Evolutionary conservation across 2,329 filamentous ascomycete genomes (phyloP), one percentile per base, ranked within the genome.

Genomic region (Didymella arachidicola): DNA sequence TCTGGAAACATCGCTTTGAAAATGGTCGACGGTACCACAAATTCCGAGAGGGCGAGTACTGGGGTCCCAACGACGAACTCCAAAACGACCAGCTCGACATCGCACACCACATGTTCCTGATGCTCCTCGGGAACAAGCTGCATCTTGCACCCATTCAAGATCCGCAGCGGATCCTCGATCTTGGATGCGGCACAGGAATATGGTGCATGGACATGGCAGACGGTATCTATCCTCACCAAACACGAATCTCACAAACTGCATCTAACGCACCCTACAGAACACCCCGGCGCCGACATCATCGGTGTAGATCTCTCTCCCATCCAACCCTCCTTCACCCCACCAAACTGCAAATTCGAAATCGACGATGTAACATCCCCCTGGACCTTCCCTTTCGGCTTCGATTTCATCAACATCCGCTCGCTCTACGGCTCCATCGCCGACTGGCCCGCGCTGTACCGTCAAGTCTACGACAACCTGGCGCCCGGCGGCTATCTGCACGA

Each of bases 281-380:
- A 68, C 49, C 65, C 64, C 25, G 43, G 53, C 49, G 78, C 80
- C 14, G 66, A 72, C 26, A 77, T 84, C 38, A 75, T 76, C 7
- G 82, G 81, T 29, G 76, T 77, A 19, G 81, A 82, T 65, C 74
- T 82, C 43, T 79, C 76, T 2, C 79, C 81, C 26, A 82, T 81
- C 41, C 81, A 83, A 60, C 81, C 80, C 2, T 60, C 62, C 38
- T 79, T 79, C 70, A 71, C 79, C 0, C 79, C 80, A 0, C 74
- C 77, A 5, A 82, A 82, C 62, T 75, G 74, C 60, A 70, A 71
- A 34, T 82, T 82, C 64, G 76, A 81, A 53, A 72, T 82, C 46
- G 80, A 82, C 64, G 80, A 82, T 55, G 65, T 77, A 18, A 76
- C 72, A 4, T 63, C 67, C 2, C 66, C 66, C 18, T 81, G 79